These are phyloP conservation scores for Geotrichum aggregatum DNA, from an alignment of 1,139 yeast species.

Conservation along the genomic window DNA sequence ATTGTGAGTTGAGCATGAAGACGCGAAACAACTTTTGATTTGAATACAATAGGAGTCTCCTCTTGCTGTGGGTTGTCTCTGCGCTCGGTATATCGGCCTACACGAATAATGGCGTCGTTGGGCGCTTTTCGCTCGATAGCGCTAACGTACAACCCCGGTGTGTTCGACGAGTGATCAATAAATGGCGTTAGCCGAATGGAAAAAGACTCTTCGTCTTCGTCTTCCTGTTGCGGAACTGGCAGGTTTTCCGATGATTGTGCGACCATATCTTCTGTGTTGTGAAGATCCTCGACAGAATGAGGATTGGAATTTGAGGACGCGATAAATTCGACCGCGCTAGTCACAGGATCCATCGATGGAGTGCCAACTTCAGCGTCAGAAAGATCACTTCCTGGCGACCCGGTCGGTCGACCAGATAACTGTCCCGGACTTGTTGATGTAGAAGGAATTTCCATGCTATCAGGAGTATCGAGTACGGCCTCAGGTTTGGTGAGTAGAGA, in stretches of 20 bases:
- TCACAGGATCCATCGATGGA: background rate
- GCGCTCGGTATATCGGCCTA: constrained; percentile 85
- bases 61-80: constrained; percentile 56
- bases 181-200: constrained; percentile 80
- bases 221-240: background rate
- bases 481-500: background rate
- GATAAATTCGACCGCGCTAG: too few species aligned
- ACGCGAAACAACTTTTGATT: constrained; percentile 88
- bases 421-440: background rate
- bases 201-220: constrained; percentile 35
- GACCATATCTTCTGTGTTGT: background rate
- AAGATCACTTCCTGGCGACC: background rate
- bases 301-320: too few species aligned
- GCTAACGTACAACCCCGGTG: constrained; percentile 78
- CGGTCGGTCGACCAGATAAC: background rate
- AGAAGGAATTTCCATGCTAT: constrained; percentile 2
- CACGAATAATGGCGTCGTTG: constrained; percentile 57
- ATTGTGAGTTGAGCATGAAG: constrained; percentile 79
- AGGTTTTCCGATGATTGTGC: background rate
- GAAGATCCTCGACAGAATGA: too few species aligned
- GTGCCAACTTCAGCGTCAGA: constrained; percentile 1
- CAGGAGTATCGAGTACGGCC: background rate
- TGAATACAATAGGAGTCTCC: constrained; percentile 70
- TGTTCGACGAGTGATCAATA: constrained; percentile 74
- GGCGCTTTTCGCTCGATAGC: constrained; percentile 74